Evolutionary conservation across 2,329 filamentous ascomycete genomes (phyloP).

Genomic region (Monosporascus sp.): DNA sequence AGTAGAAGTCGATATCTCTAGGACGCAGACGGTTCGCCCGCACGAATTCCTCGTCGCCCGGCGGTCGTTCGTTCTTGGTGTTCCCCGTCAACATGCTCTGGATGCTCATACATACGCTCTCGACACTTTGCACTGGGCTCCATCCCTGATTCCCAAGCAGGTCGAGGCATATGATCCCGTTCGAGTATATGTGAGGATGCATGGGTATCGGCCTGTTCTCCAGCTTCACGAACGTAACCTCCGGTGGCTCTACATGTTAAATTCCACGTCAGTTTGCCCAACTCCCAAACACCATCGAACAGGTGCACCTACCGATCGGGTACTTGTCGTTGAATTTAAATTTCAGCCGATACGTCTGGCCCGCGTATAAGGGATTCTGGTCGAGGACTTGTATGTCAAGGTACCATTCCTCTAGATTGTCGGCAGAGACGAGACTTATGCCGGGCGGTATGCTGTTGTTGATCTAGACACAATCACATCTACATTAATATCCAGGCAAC

Average conservation of each 20-base stretch:
- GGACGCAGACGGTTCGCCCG: slow-evolving; percentile 71
- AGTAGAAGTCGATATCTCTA: slow-evolving; percentile 86
- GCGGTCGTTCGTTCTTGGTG: slow-evolving; percentile 81
- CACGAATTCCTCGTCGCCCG: slow-evolving; percentile 87
- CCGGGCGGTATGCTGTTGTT: slow-evolving; percentile 54
- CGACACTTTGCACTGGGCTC: slow-evolving; percentile 95
- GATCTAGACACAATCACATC: slow-evolving; percentile 36
- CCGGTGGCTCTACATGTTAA: slow-evolving; percentile 68
- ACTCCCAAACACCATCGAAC: neutral
- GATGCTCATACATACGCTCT: slow-evolving; percentile 93
- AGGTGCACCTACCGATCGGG: slow-evolving; percentile 68
- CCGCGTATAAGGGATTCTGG: slow-evolving; percentile 78
- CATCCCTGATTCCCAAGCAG: slow-evolving; percentile 83
- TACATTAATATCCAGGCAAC: slow-evolving; percentile 2
- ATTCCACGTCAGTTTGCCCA: slow-evolving; percentile 5
- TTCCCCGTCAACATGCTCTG: slow-evolving; percentile 99
- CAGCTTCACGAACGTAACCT: slow-evolving; percentile 78
- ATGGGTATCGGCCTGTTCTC: slow-evolving; percentile 71
- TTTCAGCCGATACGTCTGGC: slow-evolving; percentile 76
- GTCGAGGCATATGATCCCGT: slow-evolving; percentile 97
- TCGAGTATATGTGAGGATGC: slow-evolving; percentile 96
- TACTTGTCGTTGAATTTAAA: slow-evolving; percentile 82
- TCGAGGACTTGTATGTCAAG: slow-evolving; percentile 91
- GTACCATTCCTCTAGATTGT: slow-evolving; percentile 83
- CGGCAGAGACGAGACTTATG: slow-evolving; percentile 74